A percentile compares a stretch with the other conserved stretches of the same genome.
These are phyloP conservation scores for Trichoderma asperelloides DNA, from an alignment of 495 filamentous ascomycete species.

Conservation along the genomic window DNA sequence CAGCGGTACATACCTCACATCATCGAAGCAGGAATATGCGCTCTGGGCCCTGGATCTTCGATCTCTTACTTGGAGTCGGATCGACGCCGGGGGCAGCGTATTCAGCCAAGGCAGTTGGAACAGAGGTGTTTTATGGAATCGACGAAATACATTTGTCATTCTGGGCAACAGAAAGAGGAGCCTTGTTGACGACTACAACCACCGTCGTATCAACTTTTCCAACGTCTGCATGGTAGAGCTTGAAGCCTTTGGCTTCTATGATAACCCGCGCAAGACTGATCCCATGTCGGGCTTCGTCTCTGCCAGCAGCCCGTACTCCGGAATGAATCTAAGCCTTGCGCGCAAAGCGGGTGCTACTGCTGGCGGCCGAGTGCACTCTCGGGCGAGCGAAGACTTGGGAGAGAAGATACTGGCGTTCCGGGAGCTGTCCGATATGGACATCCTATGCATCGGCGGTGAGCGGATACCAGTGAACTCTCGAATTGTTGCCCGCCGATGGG, in stretches of 20 bases:
- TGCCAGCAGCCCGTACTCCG: constrained; percentile 57
- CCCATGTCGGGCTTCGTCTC: constrained; percentile 75
- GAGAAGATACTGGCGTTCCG: constrained; percentile 63
- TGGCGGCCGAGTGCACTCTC: constrained; percentile 56
- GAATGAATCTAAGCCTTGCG: constrained; percentile 43
- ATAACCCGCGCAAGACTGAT: constrained; percentile 72
- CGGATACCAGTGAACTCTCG: constrained; percentile 89
- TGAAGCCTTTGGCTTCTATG: constrained; percentile 93
- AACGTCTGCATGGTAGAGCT: constrained; percentile 94
- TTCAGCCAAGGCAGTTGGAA: constrained; percentile 98
- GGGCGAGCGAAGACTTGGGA: constrained; percentile 77
- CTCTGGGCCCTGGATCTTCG: constrained; percentile 89
- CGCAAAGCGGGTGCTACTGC: constrained; percentile 55
- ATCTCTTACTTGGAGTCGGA: constrained; percentile 84
- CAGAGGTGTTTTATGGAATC: constrained; percentile 82
- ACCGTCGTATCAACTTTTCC: constrained; percentile 93
- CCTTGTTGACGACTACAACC: constrained; percentile 96
- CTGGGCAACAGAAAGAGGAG: constrained; percentile 86
- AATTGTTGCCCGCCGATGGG: constrained; percentile 80
- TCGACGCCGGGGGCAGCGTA: constrained; percentile 88
- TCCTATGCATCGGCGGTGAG: constrained; percentile 81
- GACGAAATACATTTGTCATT: constrained; percentile 89
- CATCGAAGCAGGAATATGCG: constrained; percentile 96
- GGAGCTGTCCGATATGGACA: constrained; percentile 95
- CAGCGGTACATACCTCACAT: constrained; percentile 92